phyloP scores from a whole-genome alignment of 345 rosid genomes.

The Toxicodendron radicans region DNA sequence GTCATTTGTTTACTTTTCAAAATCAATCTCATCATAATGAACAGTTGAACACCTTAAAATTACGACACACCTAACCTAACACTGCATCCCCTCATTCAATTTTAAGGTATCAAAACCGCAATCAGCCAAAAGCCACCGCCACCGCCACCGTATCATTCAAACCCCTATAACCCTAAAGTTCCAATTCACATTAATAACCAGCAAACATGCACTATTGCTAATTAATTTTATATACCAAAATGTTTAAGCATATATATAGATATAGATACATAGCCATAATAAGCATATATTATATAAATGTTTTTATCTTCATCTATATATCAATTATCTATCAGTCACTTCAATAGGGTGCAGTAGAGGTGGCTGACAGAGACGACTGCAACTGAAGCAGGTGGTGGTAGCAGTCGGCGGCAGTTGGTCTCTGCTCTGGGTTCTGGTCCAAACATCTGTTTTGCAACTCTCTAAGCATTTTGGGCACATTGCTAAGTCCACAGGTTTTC shows the following conservation, averaged over 20 bases:
- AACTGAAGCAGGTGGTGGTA: constrained; percentile 87
- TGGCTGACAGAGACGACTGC: constrained; percentile 61
- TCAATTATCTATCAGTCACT: constrained; percentile 15
- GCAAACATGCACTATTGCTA: too few species aligned
- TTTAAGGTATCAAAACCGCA: constrained; percentile 24
- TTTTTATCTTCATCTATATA: background rate
- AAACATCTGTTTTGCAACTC: constrained; percentile 83
- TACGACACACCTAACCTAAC: too few species aligned
- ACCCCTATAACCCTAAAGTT: background rate
- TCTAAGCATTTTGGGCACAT: constrained; percentile 69
- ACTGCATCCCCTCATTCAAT: background rate
- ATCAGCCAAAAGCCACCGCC: background rate
- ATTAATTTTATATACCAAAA: too few species aligned
- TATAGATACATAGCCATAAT: too few species aligned
- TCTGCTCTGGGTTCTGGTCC: constrained; percentile 84
- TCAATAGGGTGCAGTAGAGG: constrained; percentile 41
- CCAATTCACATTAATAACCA: background rate
- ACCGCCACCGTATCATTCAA: background rate
- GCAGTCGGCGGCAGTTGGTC: constrained; percentile 98
- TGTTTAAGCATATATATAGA: background rate
- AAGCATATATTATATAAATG: background rate
- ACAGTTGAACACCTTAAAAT: too few species aligned
- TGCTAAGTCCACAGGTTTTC: constrained; percentile 65
- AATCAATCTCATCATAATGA: too few species aligned
- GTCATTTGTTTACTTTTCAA: constrained; percentile 19